Conservation (phyloP, 768 basidiomycete genomes). For the Serendipita sp. region DNA sequence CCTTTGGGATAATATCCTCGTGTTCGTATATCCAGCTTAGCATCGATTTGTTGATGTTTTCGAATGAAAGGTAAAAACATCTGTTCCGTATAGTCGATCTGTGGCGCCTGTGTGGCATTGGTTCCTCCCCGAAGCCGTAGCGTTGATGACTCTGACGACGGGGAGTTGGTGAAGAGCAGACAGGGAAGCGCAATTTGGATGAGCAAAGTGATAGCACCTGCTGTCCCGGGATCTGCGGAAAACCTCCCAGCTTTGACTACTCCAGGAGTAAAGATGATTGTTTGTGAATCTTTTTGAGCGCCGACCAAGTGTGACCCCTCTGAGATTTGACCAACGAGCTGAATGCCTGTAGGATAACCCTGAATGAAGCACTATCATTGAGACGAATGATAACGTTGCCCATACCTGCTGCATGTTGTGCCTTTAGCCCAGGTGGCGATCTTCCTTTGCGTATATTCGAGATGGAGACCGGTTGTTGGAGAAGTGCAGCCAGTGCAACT, state of each 20-base stretch:
- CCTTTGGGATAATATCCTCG: conserved; percentile 65
- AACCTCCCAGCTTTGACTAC: conserved; percentile 28
- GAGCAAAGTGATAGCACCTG: conserved; percentile 55
- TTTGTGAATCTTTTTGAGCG: conserved; percentile 35
- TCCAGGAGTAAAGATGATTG: conserved; percentile 43
- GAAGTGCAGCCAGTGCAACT: conserved; percentile 47
- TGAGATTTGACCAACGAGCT: conserved; percentile 47
- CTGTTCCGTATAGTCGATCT: conserved; percentile 54
- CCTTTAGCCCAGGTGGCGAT: conserved; percentile 47
- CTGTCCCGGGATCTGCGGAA: conserved; percentile 38
- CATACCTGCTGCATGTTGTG: conserved; percentile 56
- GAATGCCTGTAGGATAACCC: conserved; percentile 31
- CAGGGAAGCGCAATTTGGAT: conserved; percentile 59
- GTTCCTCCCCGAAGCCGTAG: conserved; percentile 55
- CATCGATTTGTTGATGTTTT: conserved; percentile 33
- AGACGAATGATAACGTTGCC: neutral
- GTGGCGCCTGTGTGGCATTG: conserved; percentile 55
- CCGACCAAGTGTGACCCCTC: conserved; percentile 35
- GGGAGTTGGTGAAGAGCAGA: conserved; percentile 36
- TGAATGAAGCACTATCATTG: neutral
- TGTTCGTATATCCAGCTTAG: conserved; percentile 32
- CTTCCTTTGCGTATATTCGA: conserved; percentile 45
- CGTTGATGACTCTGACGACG: conserved; percentile 22
- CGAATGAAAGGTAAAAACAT: conserved; percentile 55
- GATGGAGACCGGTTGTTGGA: conserved; percentile 44